Percentiles rank a stretch among this genome's conserved stretches.
Evolutionary conservation across 1,139 yeast genomes (phyloP).

Genomic region (Dujonia santamariae): DNA sequence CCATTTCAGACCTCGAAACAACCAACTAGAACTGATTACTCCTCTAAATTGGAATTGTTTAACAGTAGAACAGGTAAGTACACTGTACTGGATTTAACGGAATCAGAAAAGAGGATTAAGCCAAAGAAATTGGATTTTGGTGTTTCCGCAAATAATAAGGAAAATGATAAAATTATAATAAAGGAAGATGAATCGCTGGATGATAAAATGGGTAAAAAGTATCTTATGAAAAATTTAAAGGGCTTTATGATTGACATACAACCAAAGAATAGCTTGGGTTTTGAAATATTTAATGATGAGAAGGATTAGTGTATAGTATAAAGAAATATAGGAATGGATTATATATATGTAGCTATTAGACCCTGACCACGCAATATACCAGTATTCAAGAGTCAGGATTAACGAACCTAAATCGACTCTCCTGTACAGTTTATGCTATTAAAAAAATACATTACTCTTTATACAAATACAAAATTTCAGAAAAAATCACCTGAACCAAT

Average conservation of each 20-base stretch:
- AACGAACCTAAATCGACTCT: too few relatives aligned
- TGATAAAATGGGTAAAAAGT: conserved; percentile 15
- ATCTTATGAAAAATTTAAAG: conserved; percentile 12
- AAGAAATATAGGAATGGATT: too few relatives aligned
- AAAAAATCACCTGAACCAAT: too few relatives aligned
- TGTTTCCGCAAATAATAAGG: conserved; percentile 1
- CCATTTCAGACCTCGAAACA: conserved; percentile 11
- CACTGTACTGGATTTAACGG: conserved; percentile 18
- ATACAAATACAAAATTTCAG: too few relatives aligned
- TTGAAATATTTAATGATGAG: conserved; percentile 18
- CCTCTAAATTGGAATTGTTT: conserved; percentile 23
- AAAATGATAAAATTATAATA: not conserved
- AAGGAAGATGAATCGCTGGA: conserved; percentile 9
- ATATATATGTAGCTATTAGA: too few relatives aligned
- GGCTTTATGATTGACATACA: conserved; percentile 12
- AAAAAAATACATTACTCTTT: too few relatives aligned
- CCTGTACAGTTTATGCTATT: too few relatives aligned
- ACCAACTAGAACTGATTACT: conserved; percentile 17
- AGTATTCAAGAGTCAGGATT: too few relatives aligned
- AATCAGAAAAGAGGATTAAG: conserved; percentile 19
- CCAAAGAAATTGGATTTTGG: conserved; percentile 21
- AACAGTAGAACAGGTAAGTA: conserved; percentile 28
- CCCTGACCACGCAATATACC: too few relatives aligned
- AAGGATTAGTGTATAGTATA: too few relatives aligned
- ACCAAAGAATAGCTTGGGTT: conserved; percentile 14